phyloP scores from a whole-genome alignment of 2,329 filamentous ascomycete species.

The Arthrobotrys musiformis region DNA sequence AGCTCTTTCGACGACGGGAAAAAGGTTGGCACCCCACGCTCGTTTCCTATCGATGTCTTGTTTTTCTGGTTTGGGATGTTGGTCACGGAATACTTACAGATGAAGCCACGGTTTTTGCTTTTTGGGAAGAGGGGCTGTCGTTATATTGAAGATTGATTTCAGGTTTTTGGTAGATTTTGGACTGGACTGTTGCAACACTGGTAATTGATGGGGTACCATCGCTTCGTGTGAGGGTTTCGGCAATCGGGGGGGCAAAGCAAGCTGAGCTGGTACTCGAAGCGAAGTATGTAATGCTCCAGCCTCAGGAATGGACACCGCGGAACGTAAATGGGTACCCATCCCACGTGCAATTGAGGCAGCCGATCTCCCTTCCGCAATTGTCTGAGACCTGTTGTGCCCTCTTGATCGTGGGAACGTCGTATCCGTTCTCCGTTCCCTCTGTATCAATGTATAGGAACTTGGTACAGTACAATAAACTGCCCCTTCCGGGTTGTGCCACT shows the following conservation, averaged over 20 bases:
- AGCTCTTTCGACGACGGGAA: too few species aligned
- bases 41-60: background rate
- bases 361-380: constrained; percentile 42
- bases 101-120: background rate
- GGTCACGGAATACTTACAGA: constrained; percentile 7
- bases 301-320: constrained; percentile 19
- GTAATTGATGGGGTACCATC: background rate
- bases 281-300: background rate
- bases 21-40: constrained; percentile 14
- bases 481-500: background rate
- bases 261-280: constrained; percentile 15
- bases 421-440: background rate
- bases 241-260: constrained; percentile 7
- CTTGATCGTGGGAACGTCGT: background rate
- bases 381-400: constrained; percentile 18
- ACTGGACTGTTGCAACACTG: background rate
- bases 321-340: background rate
- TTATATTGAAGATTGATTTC: background rate
- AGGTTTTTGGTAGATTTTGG: background rate
- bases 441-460: background rate
- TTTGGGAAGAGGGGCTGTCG: background rate
- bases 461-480: too few species aligned
- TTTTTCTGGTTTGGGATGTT: constrained; percentile 12
- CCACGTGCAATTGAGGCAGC: constrained; percentile 25
- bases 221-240: constrained; percentile 8